Base-by-base conservation (phyloP, 1,139 yeast genomes). In the Suhomyces choctaworum region DNA sequence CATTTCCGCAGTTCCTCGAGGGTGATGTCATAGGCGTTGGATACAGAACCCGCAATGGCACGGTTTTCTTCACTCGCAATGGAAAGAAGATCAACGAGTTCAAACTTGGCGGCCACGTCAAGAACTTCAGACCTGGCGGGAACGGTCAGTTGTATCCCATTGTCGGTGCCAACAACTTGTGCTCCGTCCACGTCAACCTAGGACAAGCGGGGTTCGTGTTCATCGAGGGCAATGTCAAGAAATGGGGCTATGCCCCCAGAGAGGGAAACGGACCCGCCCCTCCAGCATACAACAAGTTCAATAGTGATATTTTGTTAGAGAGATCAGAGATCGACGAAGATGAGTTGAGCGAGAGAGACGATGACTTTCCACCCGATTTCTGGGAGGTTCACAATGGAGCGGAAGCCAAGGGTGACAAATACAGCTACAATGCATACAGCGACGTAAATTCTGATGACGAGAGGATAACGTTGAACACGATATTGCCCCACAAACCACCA, bases 1-100 rank as follows among this genome's bases (percentile, higher is more conserved):
- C 71, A 3, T 75, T 77, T 42, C 81, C 82, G 1, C 44, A 51
- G 28, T 46, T 75, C 25, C 54, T 64, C 1, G 71, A 74, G 47
- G 86, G 86, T 22, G 89, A 81, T 50, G 82, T 81, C 20, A 64
- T 81, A 14, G 89, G 89, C 2, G 62, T 82, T 13, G 89, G 89
- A 1, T 75, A 80, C 46, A 65, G 83, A 45, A 71, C 77, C 4
- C 62, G 78, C 38, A 64, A 78, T 32, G 84, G 86, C 4, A 76
- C 85, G 0, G 66, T 81, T 0, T 81, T 81, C 47, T 80, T 80
- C 62, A 81, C 89, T 1, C 62, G 85, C 44, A 81, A 81, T 48
- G 88, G 88, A 19, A 80, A 80, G 52, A 80, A 80, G 51, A 56
- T 81, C 21, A 77, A 78, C 37, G 92, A 83, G 54, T 74, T 79